Conservation (phyloP, 2,329 filamentous ascomycete species). For the Pseudocercospora macadamiae region DNA sequence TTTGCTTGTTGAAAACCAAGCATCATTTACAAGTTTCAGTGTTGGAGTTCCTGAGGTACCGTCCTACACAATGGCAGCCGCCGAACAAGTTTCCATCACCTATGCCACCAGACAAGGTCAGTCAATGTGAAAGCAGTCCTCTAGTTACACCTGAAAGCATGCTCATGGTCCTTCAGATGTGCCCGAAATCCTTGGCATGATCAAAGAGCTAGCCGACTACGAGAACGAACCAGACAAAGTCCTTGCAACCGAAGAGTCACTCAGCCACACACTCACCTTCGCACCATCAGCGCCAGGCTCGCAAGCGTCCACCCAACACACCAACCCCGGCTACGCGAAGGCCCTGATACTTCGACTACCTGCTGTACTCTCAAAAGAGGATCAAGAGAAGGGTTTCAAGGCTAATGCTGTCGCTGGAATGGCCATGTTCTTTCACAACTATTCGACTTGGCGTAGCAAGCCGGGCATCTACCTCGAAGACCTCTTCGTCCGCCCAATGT, state of each 20-base stretch:
- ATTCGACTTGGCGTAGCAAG: constrained; percentile 86
- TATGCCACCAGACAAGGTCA: constrained; percentile 59
- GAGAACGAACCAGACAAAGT: constrained; percentile 76
- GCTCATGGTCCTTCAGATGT: constrained; percentile 62
- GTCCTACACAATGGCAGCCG: not conserved
- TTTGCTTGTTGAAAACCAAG: too few species aligned
- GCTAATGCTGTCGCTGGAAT: constrained; percentile 64
- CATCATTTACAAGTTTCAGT: too few species aligned
- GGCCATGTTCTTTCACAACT: constrained; percentile 94
- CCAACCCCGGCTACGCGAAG: constrained; percentile 66
- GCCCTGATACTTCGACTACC: constrained; percentile 65
- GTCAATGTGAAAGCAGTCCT: not conserved
- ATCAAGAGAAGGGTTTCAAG: constrained; percentile 30
- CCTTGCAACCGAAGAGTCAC: constrained; percentile 74
- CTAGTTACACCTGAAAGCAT: not conserved
- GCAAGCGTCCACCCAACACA: constrained; percentile 40
- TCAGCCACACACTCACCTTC: constrained; percentile 78
- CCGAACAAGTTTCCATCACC: constrained; percentile 48
- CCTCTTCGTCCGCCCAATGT: constrained; percentile 74
- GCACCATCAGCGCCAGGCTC: constrained; percentile 48
- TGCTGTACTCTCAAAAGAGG: constrained; percentile 32
- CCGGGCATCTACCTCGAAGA: constrained; percentile 94
- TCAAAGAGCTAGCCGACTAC: constrained; percentile 85
- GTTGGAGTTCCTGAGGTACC: too few species aligned
- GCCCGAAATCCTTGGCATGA: constrained; percentile 75